Conservation (phyloP, 805 yeast species). For the Yarrowia sp. region DNA sequence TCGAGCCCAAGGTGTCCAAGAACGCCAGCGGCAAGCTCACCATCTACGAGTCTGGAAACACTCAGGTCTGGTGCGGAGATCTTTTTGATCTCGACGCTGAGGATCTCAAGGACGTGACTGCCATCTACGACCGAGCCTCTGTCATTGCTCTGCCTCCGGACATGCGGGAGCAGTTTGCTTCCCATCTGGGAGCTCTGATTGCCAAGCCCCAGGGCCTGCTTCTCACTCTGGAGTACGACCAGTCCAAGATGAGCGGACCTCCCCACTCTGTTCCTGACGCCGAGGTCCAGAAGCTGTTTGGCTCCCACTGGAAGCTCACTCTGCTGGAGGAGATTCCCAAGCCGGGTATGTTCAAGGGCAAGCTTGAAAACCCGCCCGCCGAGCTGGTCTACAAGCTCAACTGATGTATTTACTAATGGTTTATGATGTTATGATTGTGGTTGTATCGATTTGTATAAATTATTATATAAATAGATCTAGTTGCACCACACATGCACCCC, state of each 20-base stretch:
- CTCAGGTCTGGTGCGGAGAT: conserved; percentile 20
- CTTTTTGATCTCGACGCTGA: conserved; percentile 5
- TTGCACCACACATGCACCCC: no score
- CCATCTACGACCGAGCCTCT: conserved; percentile 12
- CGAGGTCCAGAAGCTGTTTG: conserved; percentile 18
- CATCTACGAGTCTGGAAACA: neutral
- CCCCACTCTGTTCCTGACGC: conserved; percentile 13
- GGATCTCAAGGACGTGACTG: neutral
- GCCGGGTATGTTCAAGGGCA: conserved; percentile 16
- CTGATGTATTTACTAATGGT: neutral
- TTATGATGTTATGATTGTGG: neutral
- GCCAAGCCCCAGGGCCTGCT: neutral
- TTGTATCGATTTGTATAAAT: no score
- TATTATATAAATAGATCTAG: no score
- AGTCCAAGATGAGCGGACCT: conserved; percentile 3
- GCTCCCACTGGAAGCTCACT: conserved; percentile 2
- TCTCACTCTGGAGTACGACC: conserved; percentile 9
- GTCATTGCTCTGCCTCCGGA: conserved; percentile 16
- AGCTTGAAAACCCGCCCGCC: conserved; percentile 12
- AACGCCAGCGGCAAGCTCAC: conserved; percentile 1
- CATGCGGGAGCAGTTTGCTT: conserved; percentile 12
- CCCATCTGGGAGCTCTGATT: neutral
- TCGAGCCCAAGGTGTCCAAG: conserved; percentile 15
- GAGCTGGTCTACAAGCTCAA: conserved; percentile 7
- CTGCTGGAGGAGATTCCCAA: conserved; percentile 1